phyloP scores from a whole-genome alignment of 257 asterid species.

The Nicotiana noctiflora region DNA sequence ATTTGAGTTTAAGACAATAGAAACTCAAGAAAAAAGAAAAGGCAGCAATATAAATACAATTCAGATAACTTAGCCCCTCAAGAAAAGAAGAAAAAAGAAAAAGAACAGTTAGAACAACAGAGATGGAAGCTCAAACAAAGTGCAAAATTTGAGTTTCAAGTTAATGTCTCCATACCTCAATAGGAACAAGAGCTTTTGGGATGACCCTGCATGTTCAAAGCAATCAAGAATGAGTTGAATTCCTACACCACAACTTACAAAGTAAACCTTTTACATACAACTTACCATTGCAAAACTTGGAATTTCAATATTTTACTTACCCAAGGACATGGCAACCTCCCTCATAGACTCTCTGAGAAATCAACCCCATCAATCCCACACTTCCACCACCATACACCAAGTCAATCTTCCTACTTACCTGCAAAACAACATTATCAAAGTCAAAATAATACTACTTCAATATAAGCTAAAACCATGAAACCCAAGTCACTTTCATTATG shows the following conservation, averaged over 20 bases:
- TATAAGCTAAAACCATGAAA: neutral
- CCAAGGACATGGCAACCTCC: constrained; percentile 99
- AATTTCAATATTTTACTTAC: constrained; percentile 26
- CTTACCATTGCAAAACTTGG: neutral
- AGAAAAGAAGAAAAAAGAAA: neutral
- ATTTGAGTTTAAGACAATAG: neutral
- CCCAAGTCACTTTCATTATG: neutral
- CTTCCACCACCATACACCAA: constrained; percentile 99
- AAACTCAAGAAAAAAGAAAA: neutral
- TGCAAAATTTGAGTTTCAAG: neutral
- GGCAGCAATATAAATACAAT: neutral
- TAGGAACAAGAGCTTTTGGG: constrained; percentile 87
- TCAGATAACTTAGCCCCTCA: neutral
- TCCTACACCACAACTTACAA: neutral
- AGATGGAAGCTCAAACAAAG: neutral
- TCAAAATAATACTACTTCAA: neutral
- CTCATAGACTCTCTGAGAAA: constrained; percentile 77
- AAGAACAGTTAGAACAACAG: neutral
- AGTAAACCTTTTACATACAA: neutral
- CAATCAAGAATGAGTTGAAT: constrained; percentile 14
- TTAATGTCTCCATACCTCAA: constrained; percentile 57
- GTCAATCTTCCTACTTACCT: constrained; percentile 83
- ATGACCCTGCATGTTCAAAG: constrained; percentile 72
- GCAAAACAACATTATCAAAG: constrained; percentile 18
- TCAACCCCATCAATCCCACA: constrained; percentile 89